A percentile compares a stretch with the other conserved stretches of the same genome.
Conservation (phyloP, 2,329 filamentous ascomycete genomes). For the Neopestalotiopsis sp. region DNA sequence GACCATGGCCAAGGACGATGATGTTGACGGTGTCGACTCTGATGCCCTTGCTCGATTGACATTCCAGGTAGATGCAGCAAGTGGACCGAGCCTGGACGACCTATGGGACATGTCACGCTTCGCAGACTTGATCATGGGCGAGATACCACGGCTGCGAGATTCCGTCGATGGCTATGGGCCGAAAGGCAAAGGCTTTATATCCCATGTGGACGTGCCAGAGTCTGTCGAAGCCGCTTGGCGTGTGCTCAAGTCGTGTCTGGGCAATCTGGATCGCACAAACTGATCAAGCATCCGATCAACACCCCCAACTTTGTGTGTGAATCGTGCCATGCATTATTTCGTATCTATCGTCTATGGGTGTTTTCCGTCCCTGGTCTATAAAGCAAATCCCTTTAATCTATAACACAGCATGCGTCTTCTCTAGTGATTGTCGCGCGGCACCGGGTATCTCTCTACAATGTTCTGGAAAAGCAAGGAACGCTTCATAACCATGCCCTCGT, state of each 20-base stretch:
- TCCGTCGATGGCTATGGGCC: neutral
- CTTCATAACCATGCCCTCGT: conserved; percentile 14
- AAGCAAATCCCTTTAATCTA: neutral
- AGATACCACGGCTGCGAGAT: neutral
- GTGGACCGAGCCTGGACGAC: neutral
- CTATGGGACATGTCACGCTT: neutral
- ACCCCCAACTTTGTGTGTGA: neutral
- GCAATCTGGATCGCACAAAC: neutral
- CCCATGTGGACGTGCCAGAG: neutral
- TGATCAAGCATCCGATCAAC: neutral
- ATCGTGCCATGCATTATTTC: neutral
- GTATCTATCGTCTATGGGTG: neutral
- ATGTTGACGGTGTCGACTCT: neutral
- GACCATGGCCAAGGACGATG: neutral
- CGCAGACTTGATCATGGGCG: neutral
- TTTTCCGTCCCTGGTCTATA: neutral
- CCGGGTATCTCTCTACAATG: neutral
- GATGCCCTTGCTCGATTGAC: neutral
- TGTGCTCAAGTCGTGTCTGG: neutral
- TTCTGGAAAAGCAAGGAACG: conserved; percentile 14
- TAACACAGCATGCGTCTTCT: neutral
- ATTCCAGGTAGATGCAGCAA: neutral
- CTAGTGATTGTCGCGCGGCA: conserved; percentile 15
- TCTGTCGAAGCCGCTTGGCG: neutral
- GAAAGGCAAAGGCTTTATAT: neutral